A percentile compares a stretch with the other conserved stretches of the same genome.
phyloP scores from a whole-genome alignment of 352 stramenopile species.

The Thalassiosira ordinaria region DNA sequence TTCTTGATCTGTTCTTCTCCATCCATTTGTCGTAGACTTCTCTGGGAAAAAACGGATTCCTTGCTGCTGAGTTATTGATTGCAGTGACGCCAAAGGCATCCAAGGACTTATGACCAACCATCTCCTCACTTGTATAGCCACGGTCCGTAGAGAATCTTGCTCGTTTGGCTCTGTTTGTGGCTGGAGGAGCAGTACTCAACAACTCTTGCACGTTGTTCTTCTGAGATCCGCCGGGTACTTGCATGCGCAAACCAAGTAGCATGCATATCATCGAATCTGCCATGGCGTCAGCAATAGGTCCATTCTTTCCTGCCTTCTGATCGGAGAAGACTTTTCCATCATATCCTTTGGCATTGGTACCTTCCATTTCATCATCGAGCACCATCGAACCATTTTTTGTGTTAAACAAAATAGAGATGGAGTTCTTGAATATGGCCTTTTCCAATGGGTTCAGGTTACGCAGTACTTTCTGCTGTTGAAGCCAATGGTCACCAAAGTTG shows the following conservation, averaged over 20 bases:
- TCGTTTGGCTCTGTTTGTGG: neutral
- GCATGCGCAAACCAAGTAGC: neutral
- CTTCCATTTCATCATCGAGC: conserved; percentile 15
- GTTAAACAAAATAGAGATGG: neutral
- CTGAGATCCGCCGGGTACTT: neutral
- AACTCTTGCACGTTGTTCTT: conserved; percentile 2
- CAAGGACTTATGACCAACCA: neutral
- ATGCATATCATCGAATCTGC: neutral
- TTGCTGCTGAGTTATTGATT: neutral
- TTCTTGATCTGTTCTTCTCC: neutral
- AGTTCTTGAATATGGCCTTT: neutral
- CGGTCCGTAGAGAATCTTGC: neutral
- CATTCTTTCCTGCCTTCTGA: neutral
- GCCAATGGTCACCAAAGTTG: neutral
- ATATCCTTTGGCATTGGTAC: neutral
- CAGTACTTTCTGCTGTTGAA: neutral
- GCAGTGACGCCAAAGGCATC: neutral
- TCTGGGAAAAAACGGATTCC: neutral
- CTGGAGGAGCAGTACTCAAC: neutral
- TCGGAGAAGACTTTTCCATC: neutral
- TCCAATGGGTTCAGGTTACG: neutral
- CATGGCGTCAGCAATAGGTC: neutral
- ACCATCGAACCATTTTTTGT: neutral
- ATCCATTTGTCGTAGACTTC: neutral
- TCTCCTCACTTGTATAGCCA: neutral